These are phyloP conservation scores for Blastomyces silverae DNA, from an alignment of 2,329 filamentous ascomycete species.

Conservation along the genomic window DNA sequence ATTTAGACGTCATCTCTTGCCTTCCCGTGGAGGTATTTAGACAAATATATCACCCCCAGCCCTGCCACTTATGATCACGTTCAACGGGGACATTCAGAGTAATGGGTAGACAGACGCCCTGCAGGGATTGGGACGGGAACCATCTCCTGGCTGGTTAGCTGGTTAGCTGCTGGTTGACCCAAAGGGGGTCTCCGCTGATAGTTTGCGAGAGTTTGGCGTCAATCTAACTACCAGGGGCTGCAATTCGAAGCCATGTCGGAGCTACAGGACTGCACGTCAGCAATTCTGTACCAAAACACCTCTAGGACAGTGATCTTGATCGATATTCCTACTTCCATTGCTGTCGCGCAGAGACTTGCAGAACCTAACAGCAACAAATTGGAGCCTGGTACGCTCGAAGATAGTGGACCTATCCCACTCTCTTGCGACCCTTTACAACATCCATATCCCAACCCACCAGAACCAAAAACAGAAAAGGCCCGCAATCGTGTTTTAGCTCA, in stretches of 20 bases:
- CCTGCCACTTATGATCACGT: neutral
- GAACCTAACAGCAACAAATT: slow-evolving; percentile 18
- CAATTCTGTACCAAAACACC: slow-evolving; percentile 49
- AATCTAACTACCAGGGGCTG: neutral
- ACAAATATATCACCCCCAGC: neutral
- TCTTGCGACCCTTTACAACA: slow-evolving; percentile 42
- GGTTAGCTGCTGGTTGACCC: neutral
- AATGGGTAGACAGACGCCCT: neutral
- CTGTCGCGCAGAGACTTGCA: slow-evolving; percentile 43
- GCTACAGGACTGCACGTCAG: slow-evolving; percentile 16
- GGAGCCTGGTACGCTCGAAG: slow-evolving; percentile 18
- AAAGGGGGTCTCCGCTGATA: neutral
- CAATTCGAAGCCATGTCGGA: neutral
- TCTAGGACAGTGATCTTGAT: slow-evolving; percentile 45
- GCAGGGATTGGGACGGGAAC: neutral
- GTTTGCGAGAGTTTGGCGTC: neutral
- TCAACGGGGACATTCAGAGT: neutral
- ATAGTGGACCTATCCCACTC: slow-evolving; percentile 30
- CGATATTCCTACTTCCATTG: slow-evolving; percentile 55
- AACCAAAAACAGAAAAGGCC: slow-evolving; percentile 46
- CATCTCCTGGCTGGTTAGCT: neutral
- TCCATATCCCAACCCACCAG: slow-evolving; percentile 45
- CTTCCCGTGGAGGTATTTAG: neutral
- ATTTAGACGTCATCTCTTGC: neutral
- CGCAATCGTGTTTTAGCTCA: slow-evolving; percentile 36